Base-by-base conservation (phyloP, 768 basidiomycete genomes). In the Trametes punicea region DNA sequence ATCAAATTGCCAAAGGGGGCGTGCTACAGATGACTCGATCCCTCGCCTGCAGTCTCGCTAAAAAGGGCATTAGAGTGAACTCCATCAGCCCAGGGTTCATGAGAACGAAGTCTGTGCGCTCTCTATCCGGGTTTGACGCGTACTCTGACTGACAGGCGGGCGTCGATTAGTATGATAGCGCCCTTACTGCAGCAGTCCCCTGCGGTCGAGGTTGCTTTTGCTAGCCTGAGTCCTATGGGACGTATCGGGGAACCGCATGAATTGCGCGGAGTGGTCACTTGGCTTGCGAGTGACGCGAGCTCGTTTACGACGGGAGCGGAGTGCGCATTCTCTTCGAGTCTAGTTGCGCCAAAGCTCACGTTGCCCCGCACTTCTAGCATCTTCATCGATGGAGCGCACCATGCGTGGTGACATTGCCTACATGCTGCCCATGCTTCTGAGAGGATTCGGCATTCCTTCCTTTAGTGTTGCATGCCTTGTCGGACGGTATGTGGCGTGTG, bases 11-110 rank as follows among this genome's bases (percentile, higher is more conserved):
- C 73, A 90, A 90, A 69, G 79, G 84, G 1, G 88, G 82, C 1
- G 86, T 90, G 13, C 69, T 88, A 30, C 88, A 90, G 70, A 87
- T 89, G 85, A 81, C 77, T 2, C 80, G 89, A 36, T 87, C 84
- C 67, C 84, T 90, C 85, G 89, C 88, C 2, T 88, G 85, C 63
- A 89, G 90, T 65, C 77, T 90, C 1, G 88, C 83, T 0, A 69
- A 63, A 25, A 71, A 82, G 66, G 70, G 74, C 0, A 89, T 90
- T 48, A 77, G 88, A 1, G 87, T 89, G 54, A 90, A 90, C 67
- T 75, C 83, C 6, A 74, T 90, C 48, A 90, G 88, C 7, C 87
- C 88, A 0, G 87, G 87, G 3, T 78, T 87, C 62, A 86, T 89
- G 25, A 84, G 85, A 64, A 90, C 87, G 3, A 75, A 74, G 84